Evolutionary conservation across 1,284 basidiomycete genomes (phyloP).

Genomic region (Kalmanozyma brasiliensis): DNA sequence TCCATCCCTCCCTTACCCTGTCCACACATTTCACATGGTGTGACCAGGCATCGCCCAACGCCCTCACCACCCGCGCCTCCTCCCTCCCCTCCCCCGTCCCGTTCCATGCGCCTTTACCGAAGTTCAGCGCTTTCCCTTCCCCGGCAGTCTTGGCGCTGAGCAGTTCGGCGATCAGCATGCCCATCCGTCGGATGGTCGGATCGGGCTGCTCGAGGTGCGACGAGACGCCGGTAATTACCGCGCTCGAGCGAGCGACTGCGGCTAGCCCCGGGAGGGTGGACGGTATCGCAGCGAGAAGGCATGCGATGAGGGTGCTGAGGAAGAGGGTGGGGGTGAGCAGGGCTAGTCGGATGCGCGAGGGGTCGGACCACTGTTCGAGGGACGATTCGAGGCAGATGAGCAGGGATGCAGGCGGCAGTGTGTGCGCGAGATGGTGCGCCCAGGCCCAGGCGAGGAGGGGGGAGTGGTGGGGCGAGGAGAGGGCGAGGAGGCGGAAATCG

Average conservation of each 20-base stretch:
- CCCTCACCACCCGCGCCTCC: constrained; percentile 57
- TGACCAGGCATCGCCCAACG: constrained; percentile 31
- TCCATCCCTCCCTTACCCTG: not conserved
- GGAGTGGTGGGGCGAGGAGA: constrained; percentile 3
- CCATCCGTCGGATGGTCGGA: constrained; percentile 80
- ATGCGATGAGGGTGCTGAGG: constrained; percentile 74
- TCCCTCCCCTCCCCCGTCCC: constrained; percentile 76
- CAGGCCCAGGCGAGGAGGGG: constrained; percentile 31
- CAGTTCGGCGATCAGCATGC: constrained; percentile 88
- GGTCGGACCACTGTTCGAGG: constrained; percentile 20
- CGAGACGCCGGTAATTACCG: constrained; percentile 80
- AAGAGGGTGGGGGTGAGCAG: constrained; percentile 70
- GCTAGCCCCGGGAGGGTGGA: constrained; percentile 8
- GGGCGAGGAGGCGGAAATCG: constrained; percentile 10
- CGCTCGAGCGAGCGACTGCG: constrained; percentile 70
- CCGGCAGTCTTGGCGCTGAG: constrained; percentile 32
- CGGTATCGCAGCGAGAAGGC: not conserved
- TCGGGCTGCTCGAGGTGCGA: constrained; percentile 75
- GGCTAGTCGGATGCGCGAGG: constrained; percentile 8
- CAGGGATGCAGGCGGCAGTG: not conserved
- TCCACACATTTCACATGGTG: not conserved
- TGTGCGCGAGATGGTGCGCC: constrained; percentile 6
- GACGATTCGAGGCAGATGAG: constrained; percentile 8
- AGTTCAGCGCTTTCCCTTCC: constrained; percentile 75
- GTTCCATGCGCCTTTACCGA: constrained; percentile 80